These are phyloP conservation scores for Stephania cephalantha DNA, from an alignment of 164 flowering plant species.

Conservation along the genomic window DNA sequence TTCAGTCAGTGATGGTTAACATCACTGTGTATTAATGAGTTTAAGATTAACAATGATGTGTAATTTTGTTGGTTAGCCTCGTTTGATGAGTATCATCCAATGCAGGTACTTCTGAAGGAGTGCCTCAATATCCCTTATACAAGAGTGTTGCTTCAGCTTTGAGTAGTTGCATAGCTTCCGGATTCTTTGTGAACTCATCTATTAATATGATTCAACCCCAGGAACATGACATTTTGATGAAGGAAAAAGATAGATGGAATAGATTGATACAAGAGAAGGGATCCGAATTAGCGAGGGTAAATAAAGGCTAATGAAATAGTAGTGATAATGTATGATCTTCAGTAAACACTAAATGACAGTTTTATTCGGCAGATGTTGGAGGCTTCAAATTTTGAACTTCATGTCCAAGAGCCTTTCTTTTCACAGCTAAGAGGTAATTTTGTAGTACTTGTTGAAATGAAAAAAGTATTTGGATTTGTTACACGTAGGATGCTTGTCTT, in stretches of 20 bases:
- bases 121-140: conserved; percentile 64
- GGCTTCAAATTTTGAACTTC: conserved; percentile 47
- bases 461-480: background rate
- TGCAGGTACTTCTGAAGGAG: conserved; percentile 40
- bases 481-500: background rate
- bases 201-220: conserved; percentile 5
- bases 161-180: conserved; percentile 33
- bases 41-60: background rate
- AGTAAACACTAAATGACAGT: background rate
- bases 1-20: background rate
- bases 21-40: background rate
- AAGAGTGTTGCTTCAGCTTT: conserved; percentile 55
- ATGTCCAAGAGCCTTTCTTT: conserved; percentile 87
- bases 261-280: conserved; percentile 43
- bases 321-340: background rate
- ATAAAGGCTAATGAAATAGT: conserved; percentile 4
- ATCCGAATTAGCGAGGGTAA: conserved; percentile 42
- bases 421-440: conserved; percentile 55
- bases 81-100: background rate
- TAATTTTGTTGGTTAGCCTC: background rate
- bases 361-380: conserved; percentile 38
- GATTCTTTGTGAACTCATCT: conserved; percentile 19
- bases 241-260: conserved; percentile 42
- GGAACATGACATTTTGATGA: conserved; percentile 29
- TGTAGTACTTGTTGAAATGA: background rate